Evolutionary conservation across 1,284 basidiomycete species (phyloP), one percentile per base, ranked within the genome.

Genomic region (Phellinidium pouzarii): DNA sequence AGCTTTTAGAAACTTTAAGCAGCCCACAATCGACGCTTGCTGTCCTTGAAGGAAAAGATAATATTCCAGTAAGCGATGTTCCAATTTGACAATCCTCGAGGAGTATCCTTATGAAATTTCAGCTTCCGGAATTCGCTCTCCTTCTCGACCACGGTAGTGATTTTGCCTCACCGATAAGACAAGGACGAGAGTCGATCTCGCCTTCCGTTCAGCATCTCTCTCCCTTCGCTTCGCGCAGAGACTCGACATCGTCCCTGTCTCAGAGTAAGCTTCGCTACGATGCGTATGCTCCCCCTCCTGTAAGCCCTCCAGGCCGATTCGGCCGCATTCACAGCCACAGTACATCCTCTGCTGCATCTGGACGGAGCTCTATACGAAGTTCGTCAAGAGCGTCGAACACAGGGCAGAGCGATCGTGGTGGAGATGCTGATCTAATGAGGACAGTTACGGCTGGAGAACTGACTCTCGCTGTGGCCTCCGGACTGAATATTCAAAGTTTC

Each of bases 211-310:
- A 25, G 7, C 1, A 23, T 11, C 9, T 42, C 14, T 43, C 45
- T 22, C 46, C 47, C 19, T 31, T 3, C 12, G 14, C 23, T 14
- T 20, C 23, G n/a, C 34, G 63, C 11, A 63, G 65, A 20, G 67
- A 71, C 42, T 62, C 66, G 20, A 63, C 64, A 41, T 55, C 63
- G 29, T 64, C 61, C 2, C 59, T 66, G 19, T 61, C 69, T 8
- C 58, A 67, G 4, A 72, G 68, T 59, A 79, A 79, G 61, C 67
- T 89, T 44, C 77, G 83, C 59, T 89, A 89, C 60, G 70, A 75
- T 9, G 82, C 87, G 20, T 89, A 89, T 62, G 84, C 80, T 34
- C 61, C 77, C 22, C 57, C 31, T 40, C 41, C 56, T 23, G 20
- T 45, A n/a, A 37, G 22, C 17, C 29, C 54, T n/a, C 42, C 31